Base-by-base conservation (phyloP, 139 green algal species). In the Parachlorella kessleri region DNA sequence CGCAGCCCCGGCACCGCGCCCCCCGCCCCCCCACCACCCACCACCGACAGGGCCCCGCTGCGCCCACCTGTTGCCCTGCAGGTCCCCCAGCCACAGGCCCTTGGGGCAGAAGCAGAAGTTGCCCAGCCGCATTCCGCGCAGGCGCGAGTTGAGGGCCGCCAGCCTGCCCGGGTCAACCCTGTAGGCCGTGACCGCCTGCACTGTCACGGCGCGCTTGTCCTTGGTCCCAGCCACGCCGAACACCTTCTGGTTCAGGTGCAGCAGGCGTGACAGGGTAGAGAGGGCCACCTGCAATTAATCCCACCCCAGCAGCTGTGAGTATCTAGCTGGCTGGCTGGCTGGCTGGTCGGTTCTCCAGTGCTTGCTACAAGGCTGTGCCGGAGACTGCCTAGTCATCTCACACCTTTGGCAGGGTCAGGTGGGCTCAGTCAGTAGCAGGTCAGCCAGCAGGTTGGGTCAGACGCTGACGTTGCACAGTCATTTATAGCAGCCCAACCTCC, bases 181-280 rank as follows among this genome's bases (percentile, higher is more conserved):
- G 79, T 83, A 92, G 9, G 86, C 90, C 0, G 95, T 96, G 14
- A 95, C 91, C 75, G 83, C 88, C 86, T 98, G 93, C 6, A 77
- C 72, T 0, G 96, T 99, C 3, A 98, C 83, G 2, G 86, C 96
- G 0, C 96, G 84, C 89, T 98, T 98, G 87, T 99, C 96, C 88
- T 99, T 99, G 42, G 93, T 98, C 72, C 96, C 96, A 26, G 93
- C 91, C 41, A 92, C 89, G 0, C 63, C 74, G 39, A 94, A 90
- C 3, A 72, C 6, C 41, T 81, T 83, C 39, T 75, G 65, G 23
- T 78, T 66, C 38, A 81, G 39, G 54, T 76, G 83, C 54, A 93
- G 73, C 42, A 81, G 53, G 3, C 83, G 75, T 3, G 66, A 10
- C 18, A 96, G 70, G 18, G 85, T 28, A 7, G 59, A 72, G 18